Conservation (phyloP, 2,329 filamentous ascomycete genomes). For the Cladophialophora exuberans region DNA sequence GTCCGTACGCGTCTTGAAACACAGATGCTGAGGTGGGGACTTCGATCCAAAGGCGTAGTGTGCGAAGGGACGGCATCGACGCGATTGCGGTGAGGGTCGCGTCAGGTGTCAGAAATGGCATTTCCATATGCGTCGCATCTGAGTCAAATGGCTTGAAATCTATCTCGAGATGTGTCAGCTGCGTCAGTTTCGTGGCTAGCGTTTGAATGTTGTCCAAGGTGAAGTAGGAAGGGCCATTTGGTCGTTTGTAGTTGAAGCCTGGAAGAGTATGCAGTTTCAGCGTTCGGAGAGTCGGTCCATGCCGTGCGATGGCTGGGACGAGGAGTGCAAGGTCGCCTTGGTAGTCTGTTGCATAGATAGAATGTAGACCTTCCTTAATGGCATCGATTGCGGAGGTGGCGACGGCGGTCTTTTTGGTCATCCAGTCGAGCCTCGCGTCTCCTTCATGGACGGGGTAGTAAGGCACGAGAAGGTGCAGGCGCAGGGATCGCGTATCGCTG, state of each 20-base stretch:
- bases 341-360: background rate
- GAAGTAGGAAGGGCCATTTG: background rate
- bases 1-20: background rate
- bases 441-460: background rate
- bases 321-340: slow-evolving; percentile 1
- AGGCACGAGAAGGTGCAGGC: slow-evolving; percentile 1
- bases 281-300: background rate
- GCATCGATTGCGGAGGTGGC: slow-evolving; percentile 3
- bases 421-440: background rate
- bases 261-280: background rate
- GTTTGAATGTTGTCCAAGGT: background rate
- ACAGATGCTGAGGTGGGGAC: background rate
- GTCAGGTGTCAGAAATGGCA: background rate
- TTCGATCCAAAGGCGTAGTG: slow-evolving; percentile 3
- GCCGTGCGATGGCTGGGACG: background rate
- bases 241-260: background rate
- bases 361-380: background rate
- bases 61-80: background rate
- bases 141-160: background rate
- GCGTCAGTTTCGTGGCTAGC: background rate
- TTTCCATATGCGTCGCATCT: background rate
- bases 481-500: background rate
- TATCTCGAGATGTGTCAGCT: slow-evolving; percentile 1
- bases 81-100: background rate
- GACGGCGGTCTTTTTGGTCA: background rate